Percentiles rank a stretch among this genome's conserved stretches.
These are phyloP conservation scores for Xylogone sp. DNA, from an alignment of 2,329 filamentous ascomycete genomes.

Conservation along the genomic window DNA sequence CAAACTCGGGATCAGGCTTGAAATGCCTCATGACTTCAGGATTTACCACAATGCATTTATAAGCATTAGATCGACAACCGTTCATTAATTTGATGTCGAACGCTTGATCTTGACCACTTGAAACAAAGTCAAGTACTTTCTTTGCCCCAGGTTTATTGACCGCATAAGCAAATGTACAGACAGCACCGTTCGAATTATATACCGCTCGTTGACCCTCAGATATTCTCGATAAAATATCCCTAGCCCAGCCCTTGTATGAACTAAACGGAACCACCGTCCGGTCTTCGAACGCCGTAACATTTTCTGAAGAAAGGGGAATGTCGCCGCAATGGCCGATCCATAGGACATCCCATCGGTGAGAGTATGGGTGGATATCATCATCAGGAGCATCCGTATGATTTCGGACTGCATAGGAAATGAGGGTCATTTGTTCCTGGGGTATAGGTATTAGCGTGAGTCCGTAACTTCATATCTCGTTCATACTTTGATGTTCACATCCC, in stretches of 20 bases:
- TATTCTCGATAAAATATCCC: slow-evolving; percentile 13
- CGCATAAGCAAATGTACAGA: slow-evolving; percentile 29
- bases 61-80: slow-evolving; percentile 23
- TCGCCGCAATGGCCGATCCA: slow-evolving; percentile 35
- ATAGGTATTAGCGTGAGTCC: neutral
- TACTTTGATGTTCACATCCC: slow-evolving; percentile 29
- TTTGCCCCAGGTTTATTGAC: slow-evolving; percentile 26
- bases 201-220: slow-evolving; percentile 22
- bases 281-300: slow-evolving; percentile 16
- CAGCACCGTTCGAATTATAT: slow-evolving; percentile 19
- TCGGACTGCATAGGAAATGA: slow-evolving; percentile 29
- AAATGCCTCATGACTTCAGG: slow-evolving; percentile 34
- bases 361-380: slow-evolving; percentile 22
- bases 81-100: slow-evolving; percentile 32
- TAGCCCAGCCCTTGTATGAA: slow-evolving; percentile 22
- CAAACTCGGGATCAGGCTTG: slow-evolving; percentile 23
- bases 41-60: slow-evolving; percentile 34
- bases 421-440: slow-evolving; percentile 18
- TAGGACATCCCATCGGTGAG: slow-evolving; percentile 31
- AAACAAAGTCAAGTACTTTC: slow-evolving; percentile 27
- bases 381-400: slow-evolving; percentile 17
- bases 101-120: slow-evolving; percentile 26
- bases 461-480: neutral
- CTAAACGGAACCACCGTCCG: slow-evolving; percentile 14
- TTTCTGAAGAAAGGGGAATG: slow-evolving; percentile 11